Percentiles rank a stretch among this genome's conserved stretches.
Conservation (phyloP, 1,284 basidiomycete genomes). For the Waitea zeae region DNA sequence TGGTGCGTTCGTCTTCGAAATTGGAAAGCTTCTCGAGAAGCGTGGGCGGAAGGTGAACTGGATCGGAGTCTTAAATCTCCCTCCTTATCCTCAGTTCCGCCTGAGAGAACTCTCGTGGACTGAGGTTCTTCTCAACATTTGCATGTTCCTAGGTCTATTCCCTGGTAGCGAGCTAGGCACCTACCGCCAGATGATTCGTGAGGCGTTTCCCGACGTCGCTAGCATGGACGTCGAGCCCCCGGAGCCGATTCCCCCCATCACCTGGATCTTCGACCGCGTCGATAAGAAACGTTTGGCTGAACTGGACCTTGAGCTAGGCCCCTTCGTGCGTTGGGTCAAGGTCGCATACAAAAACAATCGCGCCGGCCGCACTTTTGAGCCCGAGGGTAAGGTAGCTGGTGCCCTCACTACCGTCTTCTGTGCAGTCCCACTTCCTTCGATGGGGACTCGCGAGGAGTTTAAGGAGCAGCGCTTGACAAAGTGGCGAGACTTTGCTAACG, state of each 20-base stretch:
- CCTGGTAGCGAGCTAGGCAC: conserved; percentile 7
- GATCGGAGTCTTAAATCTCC: conserved; percentile 23
- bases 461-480: conserved; percentile 12
- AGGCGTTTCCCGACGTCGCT: conserved; percentile 9
- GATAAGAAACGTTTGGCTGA: conserved; percentile 11
- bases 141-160: conserved; percentile 15
- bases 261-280: conserved; percentile 11
- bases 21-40: conserved; percentile 21
- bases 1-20: conserved; percentile 27
- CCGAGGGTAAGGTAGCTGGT: conserved; percentile 9
- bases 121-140: conserved; percentile 20
- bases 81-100: conserved; percentile 22
- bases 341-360: conserved; percentile 13
- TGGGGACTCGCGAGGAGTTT: conserved; percentile 16
- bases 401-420: conserved; percentile 14
- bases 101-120: conserved; percentile 24
- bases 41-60: conserved; percentile 20
- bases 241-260: conserved; percentile 7
- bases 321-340: conserved; percentile 13
- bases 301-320: conserved; percentile 11
- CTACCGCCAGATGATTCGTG: conserved; percentile 6
- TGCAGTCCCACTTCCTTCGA: conserved; percentile 12
- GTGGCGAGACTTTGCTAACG: conserved; percentile 11
- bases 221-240: conserved; percentile 9
- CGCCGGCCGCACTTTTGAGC: conserved; percentile 12